Evolutionary conservation across 176 grass and related monocot genomes (phyloP).

Genomic region (Zizania latifolia): DNA sequence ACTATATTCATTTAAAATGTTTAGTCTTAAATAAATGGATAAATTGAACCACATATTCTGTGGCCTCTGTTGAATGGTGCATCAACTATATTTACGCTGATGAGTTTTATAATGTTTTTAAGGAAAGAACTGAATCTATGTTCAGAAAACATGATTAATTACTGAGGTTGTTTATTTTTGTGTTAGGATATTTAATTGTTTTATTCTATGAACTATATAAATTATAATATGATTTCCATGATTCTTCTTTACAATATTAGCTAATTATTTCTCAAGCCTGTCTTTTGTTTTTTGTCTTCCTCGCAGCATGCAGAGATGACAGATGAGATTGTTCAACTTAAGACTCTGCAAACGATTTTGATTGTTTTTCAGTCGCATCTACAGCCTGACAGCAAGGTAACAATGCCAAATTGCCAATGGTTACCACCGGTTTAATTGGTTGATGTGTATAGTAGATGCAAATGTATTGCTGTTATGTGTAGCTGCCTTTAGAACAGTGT

Average conservation of each 20-base stretch:
- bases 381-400: slow-evolving; percentile 90
- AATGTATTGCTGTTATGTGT: slow-evolving; percentile 10
- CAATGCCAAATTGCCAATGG: slow-evolving; percentile 30
- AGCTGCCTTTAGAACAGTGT: slow-evolving; percentile 6
- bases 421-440: slow-evolving; percentile 16
- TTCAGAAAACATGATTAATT: neutral
- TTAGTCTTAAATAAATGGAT: neutral
- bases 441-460: slow-evolving; percentile 2
- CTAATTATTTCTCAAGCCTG: slow-evolving; percentile 24
- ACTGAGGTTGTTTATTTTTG: neutral
- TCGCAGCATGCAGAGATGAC: slow-evolving; percentile 83
- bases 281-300: slow-evolving; percentile 19
- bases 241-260: slow-evolving; percentile 10
- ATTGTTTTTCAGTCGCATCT: slow-evolving; percentile 92
- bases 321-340: slow-evolving; percentile 92
- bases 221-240: neutral
- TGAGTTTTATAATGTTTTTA: neutral
- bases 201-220: neutral
- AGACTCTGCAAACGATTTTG: slow-evolving; percentile 94
- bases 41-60: slow-evolving; percentile 10
- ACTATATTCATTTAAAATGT: slow-evolving; percentile 10
- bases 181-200: neutral
- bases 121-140: neutral
- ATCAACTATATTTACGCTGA: slow-evolving; percentile 4
- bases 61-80: neutral